phyloP scores from a whole-genome alignment of 75 land plant genomes.

The Selaginella moellendorffii region DNA sequence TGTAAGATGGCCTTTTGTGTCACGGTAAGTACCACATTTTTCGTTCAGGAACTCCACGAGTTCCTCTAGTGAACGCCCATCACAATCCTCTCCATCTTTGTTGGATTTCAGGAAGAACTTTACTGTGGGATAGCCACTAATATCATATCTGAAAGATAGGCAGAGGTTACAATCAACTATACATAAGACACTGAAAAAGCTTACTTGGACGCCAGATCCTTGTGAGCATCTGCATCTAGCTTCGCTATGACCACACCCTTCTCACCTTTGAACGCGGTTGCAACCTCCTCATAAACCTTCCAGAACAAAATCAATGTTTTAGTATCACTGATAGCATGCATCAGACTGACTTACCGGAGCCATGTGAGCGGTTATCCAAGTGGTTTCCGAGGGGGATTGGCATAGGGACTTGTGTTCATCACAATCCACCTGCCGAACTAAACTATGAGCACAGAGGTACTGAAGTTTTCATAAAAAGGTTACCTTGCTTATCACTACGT shows the following conservation, averaged over 20 bases:
- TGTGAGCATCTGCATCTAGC: slow-evolving; percentile 88
- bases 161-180: background rate
- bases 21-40: slow-evolving; percentile 63
- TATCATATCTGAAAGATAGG: slow-evolving; percentile 54
- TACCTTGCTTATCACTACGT: slow-evolving; percentile 87
- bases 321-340: too few relatives aligned
- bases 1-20: too few relatives aligned
- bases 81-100: slow-evolving; percentile 92
- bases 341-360: slow-evolving; percentile 94
- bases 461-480: background rate
- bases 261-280: slow-evolving; percentile 61
- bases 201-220: slow-evolving; percentile 70
- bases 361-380: slow-evolving; percentile 60
- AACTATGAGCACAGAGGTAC: too few relatives aligned
- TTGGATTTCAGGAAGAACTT: slow-evolving; percentile 85
- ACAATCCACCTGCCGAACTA: slow-evolving; percentile 84
- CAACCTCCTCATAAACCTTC: slow-evolving; percentile 77
- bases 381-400: slow-evolving; percentile 61
- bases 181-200: too few relatives aligned
- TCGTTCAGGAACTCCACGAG: slow-evolving; percentile 77
- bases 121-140: slow-evolving; percentile 88
- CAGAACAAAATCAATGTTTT: slow-evolving; percentile 25
- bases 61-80: slow-evolving; percentile 61
- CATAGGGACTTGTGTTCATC: slow-evolving; percentile 85
- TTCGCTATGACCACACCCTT: slow-evolving; percentile 87